Base-by-base conservation (phyloP, 1,284 basidiomycete species). In the Vanrija humicola region DNA sequence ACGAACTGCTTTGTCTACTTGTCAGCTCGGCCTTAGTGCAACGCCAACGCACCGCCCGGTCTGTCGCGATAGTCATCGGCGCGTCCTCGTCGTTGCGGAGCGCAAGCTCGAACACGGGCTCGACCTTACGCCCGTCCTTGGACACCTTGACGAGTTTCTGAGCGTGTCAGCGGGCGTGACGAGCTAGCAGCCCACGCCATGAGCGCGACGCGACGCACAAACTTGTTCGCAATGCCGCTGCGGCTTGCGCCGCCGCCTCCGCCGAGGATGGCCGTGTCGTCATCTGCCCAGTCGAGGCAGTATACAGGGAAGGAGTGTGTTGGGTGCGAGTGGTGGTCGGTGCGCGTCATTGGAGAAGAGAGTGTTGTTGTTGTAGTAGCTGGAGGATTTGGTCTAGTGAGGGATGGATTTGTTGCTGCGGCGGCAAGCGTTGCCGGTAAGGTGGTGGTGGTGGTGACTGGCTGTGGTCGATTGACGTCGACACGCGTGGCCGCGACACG, bases 141-240 rank as follows among this genome's bases (percentile, higher is more conserved):
- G 80, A 81, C 34, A 91, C 81, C 48, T 82, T 80, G 69, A 87
- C 89, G n/a, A 92, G 55, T 56, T 62, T 62, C 61, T 62, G 52
- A 10, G 15, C 19, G 38, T 18, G 45, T 50, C 50, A 42, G 52
- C 15, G 5, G 3, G 10, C 8, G 38, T 25, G n/a, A n/a, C n/a
- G n/a, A n/a, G n/a, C n/a, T n/a, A n/a, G n/a, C 16, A 34, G 15
- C 38, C 15, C 12, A 7, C 14, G 39, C 9, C 19, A 25, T 10
- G 39, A 18, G 9, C 9, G 43, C 15, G 28, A 2, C 28, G 28
- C 28, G 28, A 79, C 86, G 63, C 59, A 90, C 93, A 59, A 97
- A 76, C 75, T 91, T 91, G 78, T 97, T 97, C 79, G 90, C 90
- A 61, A 97, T 88, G 3, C 93, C 93, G 50, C 83, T 90, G 81